Evolutionary conservation across 257 asterid genomes (phyloP).

Genomic region (Nicotiana obtusifolia): DNA sequence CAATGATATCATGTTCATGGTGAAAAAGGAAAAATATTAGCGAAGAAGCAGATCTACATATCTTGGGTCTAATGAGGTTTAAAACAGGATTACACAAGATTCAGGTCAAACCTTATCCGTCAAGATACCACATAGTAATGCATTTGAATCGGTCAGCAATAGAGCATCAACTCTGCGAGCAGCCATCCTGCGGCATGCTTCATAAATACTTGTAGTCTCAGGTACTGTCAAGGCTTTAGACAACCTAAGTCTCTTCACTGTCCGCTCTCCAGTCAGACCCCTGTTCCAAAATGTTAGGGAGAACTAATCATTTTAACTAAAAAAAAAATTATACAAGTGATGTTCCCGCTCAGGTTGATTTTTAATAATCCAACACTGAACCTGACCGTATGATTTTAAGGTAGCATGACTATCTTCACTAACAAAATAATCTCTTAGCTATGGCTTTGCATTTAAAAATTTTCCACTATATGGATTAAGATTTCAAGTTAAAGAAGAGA

Average conservation of each 20-base stretch:
- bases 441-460: not conserved
- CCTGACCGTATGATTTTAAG: not conserved
- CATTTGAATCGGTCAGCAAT: conserved; percentile 89
- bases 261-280: conserved; percentile 82
- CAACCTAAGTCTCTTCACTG: conserved; percentile 80
- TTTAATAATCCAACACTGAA: not conserved
- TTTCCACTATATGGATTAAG: not conserved
- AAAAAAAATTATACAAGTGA: not conserved
- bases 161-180: conserved; percentile 82
- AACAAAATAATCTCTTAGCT: not conserved
- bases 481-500: not conserved
- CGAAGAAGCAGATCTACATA: not conserved
- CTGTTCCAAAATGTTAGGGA: conserved; percentile 33
- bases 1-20: not conserved
- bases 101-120: conserved; percentile 67
- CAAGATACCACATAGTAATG: conserved; percentile 83
- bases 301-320: conserved; percentile 7
- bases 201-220: conserved; percentile 66
- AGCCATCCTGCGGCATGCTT: conserved; percentile 87
- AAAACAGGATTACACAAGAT: not conserved
- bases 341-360: not conserved
- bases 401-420: not conserved
- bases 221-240: conserved; percentile 85
- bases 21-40: not conserved
- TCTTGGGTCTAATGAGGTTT: not conserved